Conservation (phyloP, 2,329 filamentous ascomycete genomes). For the Fusarium praegraminearum region DNA sequence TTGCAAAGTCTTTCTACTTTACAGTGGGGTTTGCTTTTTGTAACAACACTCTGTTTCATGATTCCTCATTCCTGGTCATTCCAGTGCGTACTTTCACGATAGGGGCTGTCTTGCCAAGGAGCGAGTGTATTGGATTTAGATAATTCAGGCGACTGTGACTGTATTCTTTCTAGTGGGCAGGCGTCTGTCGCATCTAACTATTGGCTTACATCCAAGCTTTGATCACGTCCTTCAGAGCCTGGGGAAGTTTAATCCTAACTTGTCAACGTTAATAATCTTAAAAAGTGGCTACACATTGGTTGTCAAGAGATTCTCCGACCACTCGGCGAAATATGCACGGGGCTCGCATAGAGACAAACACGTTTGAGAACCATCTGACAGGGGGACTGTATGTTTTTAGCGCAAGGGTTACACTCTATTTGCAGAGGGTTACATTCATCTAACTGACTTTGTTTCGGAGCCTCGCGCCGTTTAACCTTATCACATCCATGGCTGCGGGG, state of each 20-base stretch:
- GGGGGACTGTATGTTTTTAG: background rate
- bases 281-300: background rate
- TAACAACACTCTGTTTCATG: too few relatives aligned
- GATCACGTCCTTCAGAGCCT: rapidly evolving
- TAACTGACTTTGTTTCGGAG: background rate
- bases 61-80: too few relatives aligned
- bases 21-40: too few relatives aligned
- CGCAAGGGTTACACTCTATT: background rate
- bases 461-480: background rate
- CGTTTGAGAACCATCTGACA: background rate
- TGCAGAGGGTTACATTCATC: background rate
- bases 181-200: too few relatives aligned
- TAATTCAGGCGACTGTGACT: too few relatives aligned
- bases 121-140: too few relatives aligned
- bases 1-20: too few relatives aligned
- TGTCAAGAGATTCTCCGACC: background rate
- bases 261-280: background rate
- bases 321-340: background rate
- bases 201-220: background rate
- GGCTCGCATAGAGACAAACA: background rate
- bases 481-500: background rate
- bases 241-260: background rate
- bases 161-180: background rate
- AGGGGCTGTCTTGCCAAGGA: too few relatives aligned
- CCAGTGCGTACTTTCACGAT: too few relatives aligned